Evolutionary conservation across 495 filamentous ascomycete species (phyloP), one percentile per base, ranked within the genome.

Genomic region (Penicillium canescens): DNA sequence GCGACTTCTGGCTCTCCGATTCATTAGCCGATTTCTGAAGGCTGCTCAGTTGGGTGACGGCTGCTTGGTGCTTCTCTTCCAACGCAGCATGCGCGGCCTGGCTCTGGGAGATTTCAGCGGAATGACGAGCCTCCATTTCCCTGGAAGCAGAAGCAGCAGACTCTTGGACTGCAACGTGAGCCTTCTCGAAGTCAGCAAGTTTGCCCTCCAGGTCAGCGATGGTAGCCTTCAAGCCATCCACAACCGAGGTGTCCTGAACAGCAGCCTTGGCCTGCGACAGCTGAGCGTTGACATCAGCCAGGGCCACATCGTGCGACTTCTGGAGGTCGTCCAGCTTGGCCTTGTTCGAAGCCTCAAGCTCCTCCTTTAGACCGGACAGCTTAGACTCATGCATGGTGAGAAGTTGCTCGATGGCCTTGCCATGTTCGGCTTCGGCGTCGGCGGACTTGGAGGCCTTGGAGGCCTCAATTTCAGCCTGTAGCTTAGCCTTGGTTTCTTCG

Each of bases 351-450:
- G 62, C 50, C 40, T 76, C 73, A 31, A 76, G 59, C n/a, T 78
- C 65, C 13, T 64, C 61, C 13, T 62, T 63, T 14, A 78, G 50
- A 31, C 56, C 57, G 12, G 71, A 63, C 2, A 77, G 26, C 57
- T 78, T 78, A 14, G 65, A 55, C 16, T 78, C 75, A 11, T 76
- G 68, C n/a, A 71, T 57, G 4, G 64, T 75, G 52, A 78, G 68
- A n/a, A 78, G 70, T 48, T 72, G 67, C 54, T 78, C 75, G 33
- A 78, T 77, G 10, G 70, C 75, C 43, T 62, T 70, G 51, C 60
- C 69, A 43, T 78, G 75, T 50, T 78, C 73, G 10, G 67, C 66
- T 47, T 77, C 74, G n/a, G 63, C 60, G 24, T 75, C 66, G 12
- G 72, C 59, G 16, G 68, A 49, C 58, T 69, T 71, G 11, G 73